phyloP scores from a whole-genome alignment of 2,329 filamentous ascomycete species.

The Scedosporium minutisporum region DNA sequence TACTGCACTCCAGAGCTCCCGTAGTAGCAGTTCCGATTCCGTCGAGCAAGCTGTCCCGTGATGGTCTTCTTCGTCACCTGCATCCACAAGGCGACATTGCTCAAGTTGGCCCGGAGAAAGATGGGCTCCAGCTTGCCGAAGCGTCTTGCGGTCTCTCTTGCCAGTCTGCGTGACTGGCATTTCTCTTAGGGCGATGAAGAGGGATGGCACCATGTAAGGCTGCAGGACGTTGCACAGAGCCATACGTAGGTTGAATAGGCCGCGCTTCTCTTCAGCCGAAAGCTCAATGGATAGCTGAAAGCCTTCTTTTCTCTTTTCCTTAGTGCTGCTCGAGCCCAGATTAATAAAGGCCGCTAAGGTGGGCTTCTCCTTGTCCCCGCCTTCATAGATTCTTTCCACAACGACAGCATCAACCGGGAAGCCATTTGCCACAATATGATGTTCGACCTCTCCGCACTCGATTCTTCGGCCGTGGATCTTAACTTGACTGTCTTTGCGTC shows the following conservation, averaged over 20 bases:
- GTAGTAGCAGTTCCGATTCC: no score
- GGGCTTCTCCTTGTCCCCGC: no score
- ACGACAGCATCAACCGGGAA: conserved; percentile 26
- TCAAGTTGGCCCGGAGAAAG: not conserved
- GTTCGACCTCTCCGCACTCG: conserved; percentile 26
- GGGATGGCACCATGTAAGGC: conserved; percentile 15
- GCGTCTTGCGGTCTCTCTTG: conserved; percentile 13
- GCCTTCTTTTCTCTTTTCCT: no score
- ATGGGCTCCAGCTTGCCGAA: not conserved
- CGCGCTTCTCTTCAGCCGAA: no score
- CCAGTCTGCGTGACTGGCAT: conserved; percentile 12
- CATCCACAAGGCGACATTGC: not conserved
- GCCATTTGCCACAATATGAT: not conserved
- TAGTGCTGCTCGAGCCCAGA: no score
- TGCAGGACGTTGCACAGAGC: conserved; percentile 9
- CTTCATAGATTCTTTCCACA: conserved; percentile 14
- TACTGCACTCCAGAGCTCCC: no score
- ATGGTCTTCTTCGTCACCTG: no score
- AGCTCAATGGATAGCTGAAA: no score
- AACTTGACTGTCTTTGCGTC: conserved; percentile 44
- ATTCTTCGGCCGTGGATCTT: conserved; percentile 46
- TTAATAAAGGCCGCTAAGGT: no score
- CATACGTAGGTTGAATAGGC: no score
- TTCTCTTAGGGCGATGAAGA: conserved; percentile 8
- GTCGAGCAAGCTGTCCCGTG: no score